A percentile compares a stretch with the other conserved stretches of the same genome.
These are phyloP conservation scores for Coemansia sp. DNA, from an alignment of 192 early-diverging fungal species.

Conservation along the genomic window DNA sequence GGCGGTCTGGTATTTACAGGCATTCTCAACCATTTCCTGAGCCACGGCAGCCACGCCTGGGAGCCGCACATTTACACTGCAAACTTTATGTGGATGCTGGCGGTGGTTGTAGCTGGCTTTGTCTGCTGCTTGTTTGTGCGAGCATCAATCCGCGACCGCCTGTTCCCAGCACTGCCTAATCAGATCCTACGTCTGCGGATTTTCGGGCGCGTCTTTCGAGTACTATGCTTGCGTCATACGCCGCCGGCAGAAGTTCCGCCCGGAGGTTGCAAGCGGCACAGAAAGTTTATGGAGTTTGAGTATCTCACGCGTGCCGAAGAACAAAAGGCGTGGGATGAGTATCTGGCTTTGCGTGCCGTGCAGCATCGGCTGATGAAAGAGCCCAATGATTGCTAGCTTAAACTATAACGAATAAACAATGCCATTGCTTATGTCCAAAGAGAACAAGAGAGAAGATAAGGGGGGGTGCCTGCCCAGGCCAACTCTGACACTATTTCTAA, in stretches of 20 bases:
- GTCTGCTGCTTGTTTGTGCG: slow-evolving; percentile 59
- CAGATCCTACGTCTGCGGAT: slow-evolving; percentile 62
- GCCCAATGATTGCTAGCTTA: slow-evolving; percentile 9
- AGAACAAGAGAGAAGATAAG: too few relatives aligned
- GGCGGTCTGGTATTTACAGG: slow-evolving; percentile 70
- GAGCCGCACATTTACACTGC: slow-evolving; percentile 51
- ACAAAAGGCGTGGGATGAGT: slow-evolving; percentile 50
- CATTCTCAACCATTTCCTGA: slow-evolving; percentile 56
- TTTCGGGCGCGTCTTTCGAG: slow-evolving; percentile 60
- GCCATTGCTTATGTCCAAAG: not conserved
- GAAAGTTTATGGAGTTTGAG: slow-evolving; percentile 25
- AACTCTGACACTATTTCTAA: not conserved
- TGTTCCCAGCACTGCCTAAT: slow-evolving; percentile 59
- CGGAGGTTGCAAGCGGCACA: slow-evolving; percentile 7
- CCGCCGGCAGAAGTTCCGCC: slow-evolving; percentile 2
- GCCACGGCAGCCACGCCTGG: slow-evolving; percentile 47
- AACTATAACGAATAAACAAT: not conserved
- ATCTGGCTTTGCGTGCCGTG: slow-evolving; percentile 37
- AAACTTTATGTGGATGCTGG: slow-evolving; percentile 73
- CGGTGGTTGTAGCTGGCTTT: slow-evolving; percentile 56
- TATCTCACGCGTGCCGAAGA: slow-evolving; percentile 39
- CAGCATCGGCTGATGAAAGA: slow-evolving; percentile 41
- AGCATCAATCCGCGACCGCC: slow-evolving; percentile 66
- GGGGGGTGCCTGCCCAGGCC: not conserved
- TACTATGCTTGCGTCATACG: slow-evolving; percentile 24